Conservation (phyloP, 768 basidiomycete species). For the Scleroderma bovista region DNA sequence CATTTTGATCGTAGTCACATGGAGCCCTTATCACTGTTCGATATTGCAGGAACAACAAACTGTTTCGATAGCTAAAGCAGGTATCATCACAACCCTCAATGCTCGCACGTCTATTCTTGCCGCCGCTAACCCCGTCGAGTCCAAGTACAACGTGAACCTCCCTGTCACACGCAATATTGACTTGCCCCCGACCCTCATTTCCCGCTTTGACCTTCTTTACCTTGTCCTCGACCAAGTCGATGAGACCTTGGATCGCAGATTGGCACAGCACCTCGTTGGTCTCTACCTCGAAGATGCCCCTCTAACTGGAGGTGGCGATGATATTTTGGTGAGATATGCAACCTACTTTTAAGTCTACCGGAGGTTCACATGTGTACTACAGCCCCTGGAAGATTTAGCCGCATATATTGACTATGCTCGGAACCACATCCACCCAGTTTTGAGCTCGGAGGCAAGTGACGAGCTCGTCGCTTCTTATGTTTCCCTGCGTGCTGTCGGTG, state of each 20-base stretch:
- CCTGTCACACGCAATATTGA: constrained; percentile 97
- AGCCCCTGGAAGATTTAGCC: constrained; percentile 88
- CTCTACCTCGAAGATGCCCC: constrained; percentile 92
- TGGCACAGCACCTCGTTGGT: constrained; percentile 90
- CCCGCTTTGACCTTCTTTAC: constrained; percentile 94
- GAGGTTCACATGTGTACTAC: neutral
- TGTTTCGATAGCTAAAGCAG: constrained; percentile 97
- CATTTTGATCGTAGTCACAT: neutral
- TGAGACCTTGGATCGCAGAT: constrained; percentile 74
- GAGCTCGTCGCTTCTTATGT: constrained; percentile 90
- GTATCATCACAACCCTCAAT: constrained; percentile 97
- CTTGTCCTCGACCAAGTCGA: constrained; percentile 94
- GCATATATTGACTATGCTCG: constrained; percentile 95
- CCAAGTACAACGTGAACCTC: constrained; percentile 87
- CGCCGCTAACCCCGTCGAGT: constrained; percentile 95
- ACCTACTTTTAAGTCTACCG: no score
- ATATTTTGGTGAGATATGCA: constrained; percentile 57
- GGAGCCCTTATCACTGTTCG: neutral
- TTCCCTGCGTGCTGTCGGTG: constrained; percentile 87
- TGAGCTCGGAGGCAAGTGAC: constrained; percentile 78
- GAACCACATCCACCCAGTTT: constrained; percentile 74
- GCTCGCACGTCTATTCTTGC: constrained; percentile 98
- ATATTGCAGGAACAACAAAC: constrained; percentile 93
- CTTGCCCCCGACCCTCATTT: constrained; percentile 94
- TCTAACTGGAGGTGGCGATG: constrained; percentile 47